Evolutionary conservation across 768 basidiomycete genomes (phyloP).

Genomic region (Termitomyces heimii): DNA sequence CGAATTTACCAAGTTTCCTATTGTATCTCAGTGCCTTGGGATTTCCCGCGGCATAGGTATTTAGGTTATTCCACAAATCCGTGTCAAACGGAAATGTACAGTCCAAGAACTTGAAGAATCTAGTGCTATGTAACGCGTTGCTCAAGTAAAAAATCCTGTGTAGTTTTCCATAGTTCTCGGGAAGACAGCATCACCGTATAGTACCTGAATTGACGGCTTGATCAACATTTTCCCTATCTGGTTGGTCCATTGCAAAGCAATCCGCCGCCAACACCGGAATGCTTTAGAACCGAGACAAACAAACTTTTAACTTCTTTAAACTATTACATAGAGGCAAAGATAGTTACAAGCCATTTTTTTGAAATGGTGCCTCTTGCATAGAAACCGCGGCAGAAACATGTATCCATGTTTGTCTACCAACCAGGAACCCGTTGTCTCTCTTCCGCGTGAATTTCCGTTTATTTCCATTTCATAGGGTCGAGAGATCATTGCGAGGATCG

Average conservation of each 20-base stretch:
- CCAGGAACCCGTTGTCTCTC: constrained; percentile 8
- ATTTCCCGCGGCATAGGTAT: neutral
- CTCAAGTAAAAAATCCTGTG: neutral
- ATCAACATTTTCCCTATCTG: neutral
- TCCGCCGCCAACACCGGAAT: too few species aligned
- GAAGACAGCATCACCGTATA: neutral
- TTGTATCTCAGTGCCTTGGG: neutral
- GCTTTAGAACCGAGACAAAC: neutral
- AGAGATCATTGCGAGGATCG: neutral
- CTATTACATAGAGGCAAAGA: neutral
- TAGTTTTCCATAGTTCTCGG: neutral
- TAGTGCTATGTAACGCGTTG: neutral
- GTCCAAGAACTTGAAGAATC: too few species aligned
- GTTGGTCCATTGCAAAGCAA: neutral
- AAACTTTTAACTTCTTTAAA: neutral
- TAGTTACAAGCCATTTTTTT: neutral
- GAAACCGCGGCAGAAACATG: constrained; percentile 8
- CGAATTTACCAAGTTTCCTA: neutral
- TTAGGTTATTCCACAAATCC: neutral
- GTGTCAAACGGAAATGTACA: neutral
- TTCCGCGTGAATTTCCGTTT: neutral
- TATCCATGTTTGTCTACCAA: constrained; percentile 6
- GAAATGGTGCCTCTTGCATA: neutral
- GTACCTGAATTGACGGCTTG: neutral
- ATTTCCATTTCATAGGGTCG: constrained; percentile 1